A percentile compares a stretch with the other conserved stretches of the same genome.
Conservation (phyloP, 495 filamentous ascomycete genomes). For the Daldinia caldariorum region DNA sequence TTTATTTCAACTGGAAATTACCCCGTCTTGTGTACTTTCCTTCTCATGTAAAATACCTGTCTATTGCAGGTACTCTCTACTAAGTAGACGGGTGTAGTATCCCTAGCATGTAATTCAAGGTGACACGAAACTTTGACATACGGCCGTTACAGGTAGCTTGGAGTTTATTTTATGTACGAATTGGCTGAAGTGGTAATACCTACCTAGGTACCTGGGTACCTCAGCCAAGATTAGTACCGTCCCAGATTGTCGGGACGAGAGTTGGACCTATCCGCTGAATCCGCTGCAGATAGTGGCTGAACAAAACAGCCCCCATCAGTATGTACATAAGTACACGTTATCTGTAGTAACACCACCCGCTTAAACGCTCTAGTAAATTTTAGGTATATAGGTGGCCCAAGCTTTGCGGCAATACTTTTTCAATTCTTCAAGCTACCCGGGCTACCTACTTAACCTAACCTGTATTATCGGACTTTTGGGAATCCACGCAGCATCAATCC, state of each 20-base stretch:
- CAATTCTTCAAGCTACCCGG: constrained; percentile 4
- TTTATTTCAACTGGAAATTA: constrained; percentile 1
- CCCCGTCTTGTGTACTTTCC: constrained; percentile 17
- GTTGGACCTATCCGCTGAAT: constrained; percentile 25
- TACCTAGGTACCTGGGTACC: too few species aligned
- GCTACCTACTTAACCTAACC: too few species aligned
- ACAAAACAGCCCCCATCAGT: constrained; percentile 4
- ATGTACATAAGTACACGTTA: too few species aligned
- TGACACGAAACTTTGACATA: constrained; percentile 38
- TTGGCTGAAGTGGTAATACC: constrained; percentile 6
- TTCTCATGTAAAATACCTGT: constrained; percentile 3
- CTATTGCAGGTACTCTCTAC: background rate
- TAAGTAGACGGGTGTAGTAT: constrained; percentile 8
- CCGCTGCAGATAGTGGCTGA: constrained; percentile 18
- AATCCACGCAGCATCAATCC: background rate
- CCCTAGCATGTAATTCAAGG: constrained; percentile 19
- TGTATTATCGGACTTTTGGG: too few species aligned
- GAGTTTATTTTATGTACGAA: constrained; percentile 15
- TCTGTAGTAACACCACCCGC: background rate
- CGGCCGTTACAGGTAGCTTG: constrained; percentile 33
- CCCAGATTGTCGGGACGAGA: constrained; percentile 33
- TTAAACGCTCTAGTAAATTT: background rate
- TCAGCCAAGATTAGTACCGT: constrained; percentile 29
- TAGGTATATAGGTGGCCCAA: constrained; percentile 19
- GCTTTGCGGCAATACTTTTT: constrained; percentile 8